Base-by-base conservation (phyloP, 176 grass and related monocot genomes). In the Puya raimondii region DNA sequence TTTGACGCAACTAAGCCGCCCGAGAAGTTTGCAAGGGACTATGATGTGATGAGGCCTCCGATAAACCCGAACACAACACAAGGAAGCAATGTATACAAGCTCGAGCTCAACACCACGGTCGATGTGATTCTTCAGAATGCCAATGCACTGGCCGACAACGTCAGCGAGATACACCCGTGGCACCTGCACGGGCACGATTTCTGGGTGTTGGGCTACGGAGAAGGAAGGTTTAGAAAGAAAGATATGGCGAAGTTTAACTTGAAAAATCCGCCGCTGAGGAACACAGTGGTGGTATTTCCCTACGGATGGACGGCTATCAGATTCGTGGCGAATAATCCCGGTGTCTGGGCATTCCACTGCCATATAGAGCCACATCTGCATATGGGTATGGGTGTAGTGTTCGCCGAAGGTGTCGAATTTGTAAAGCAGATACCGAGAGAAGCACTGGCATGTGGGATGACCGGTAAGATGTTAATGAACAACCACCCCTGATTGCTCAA, bases 341-440 rank as follows among this genome's bases (percentile, higher is more conserved):
- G 91, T 20, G 80, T 83, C 10, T 91, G 91, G 91, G 91, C 88
- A 72, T 96, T 91, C 72, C 88, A 96, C 73, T 96, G 88, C 80
- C 88, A 91, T 70, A 91, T 88, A 71, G 91, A 96, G 61, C 87
- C 91, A 56, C 91, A 96, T 74, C 69, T 91, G 3, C 85, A 91
- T 49, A 85, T 88, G 91, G 87, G 87, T 8, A 91, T 88, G 91
- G 87, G 91, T 47, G 78, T 85, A 52, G 18, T 96, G 63, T 74
- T 96, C 68, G 65, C 85, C 52, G 91, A 96, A 64, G 87, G 80
- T 12, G 21, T 81, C 13, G 74, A 88, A 9, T 72, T 61, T 67
- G 48, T 85, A 12, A 64, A 66, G 9, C 65, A 76, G 50, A 86
- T 88, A 66, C 91, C 87, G 11, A 83, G 14, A 47, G 84, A 96